Evolutionary conservation across 192 early-diverging fungal genomes (phyloP).

Genomic region (Coemansia sp.): DNA sequence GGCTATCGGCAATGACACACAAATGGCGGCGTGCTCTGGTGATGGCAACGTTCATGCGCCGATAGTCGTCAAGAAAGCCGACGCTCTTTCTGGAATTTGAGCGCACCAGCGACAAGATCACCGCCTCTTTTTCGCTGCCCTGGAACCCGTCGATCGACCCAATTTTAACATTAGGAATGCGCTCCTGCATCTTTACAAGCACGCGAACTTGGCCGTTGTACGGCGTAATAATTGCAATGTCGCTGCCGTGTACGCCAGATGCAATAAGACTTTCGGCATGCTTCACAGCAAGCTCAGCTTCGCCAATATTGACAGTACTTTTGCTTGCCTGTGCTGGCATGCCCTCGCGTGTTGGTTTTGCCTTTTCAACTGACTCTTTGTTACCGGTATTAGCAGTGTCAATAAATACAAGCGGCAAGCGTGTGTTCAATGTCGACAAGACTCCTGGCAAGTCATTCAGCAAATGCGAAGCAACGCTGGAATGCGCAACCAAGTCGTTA

Average conservation of each 20-base stretch:
- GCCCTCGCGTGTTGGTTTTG: constrained; percentile 66
- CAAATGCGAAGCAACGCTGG: constrained; percentile 61
- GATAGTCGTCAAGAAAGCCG: constrained; percentile 80
- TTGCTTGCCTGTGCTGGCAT: constrained; percentile 73
- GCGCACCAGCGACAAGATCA: constrained; percentile 77
- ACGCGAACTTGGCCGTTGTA: constrained; percentile 77
- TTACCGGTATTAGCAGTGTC: constrained; percentile 59
- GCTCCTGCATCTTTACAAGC: constrained; percentile 52
- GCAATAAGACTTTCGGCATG: constrained; percentile 65
- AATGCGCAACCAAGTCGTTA: constrained; percentile 63
- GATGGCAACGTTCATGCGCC: constrained; percentile 86
- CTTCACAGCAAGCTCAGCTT: constrained; percentile 63
- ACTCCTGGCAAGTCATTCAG: constrained; percentile 65
- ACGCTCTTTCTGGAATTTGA: constrained; percentile 74
- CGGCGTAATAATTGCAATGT: constrained; percentile 86
- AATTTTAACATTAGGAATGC: constrained; percentile 68
- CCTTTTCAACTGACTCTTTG: constrained; percentile 85
- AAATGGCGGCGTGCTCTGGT: constrained; percentile 83
- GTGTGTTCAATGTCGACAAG: constrained; percentile 57
- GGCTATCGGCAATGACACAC: constrained; percentile 77
- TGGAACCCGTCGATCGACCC: constrained; percentile 89
- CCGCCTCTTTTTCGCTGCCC: constrained; percentile 86
- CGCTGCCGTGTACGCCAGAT: constrained; percentile 59
- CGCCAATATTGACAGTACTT: constrained; percentile 73
- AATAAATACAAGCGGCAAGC: constrained; percentile 63